Evolutionary conservation across 2,329 filamentous ascomycete species (phyloP).

Genomic region (Cucurbitaria berberidis): DNA sequence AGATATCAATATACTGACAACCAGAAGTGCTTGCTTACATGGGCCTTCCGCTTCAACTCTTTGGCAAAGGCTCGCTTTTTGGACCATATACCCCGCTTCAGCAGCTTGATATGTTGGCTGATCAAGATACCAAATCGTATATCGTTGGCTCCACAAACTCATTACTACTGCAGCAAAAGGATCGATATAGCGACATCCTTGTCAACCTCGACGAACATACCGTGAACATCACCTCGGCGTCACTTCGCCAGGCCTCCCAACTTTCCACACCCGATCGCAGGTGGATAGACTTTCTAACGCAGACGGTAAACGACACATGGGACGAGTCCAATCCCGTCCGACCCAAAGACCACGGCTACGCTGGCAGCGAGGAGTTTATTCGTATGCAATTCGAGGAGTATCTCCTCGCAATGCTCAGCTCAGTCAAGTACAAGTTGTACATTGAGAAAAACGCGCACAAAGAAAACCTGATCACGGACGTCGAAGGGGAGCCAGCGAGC

Average conservation of each 20-base stretch:
- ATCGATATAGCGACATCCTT: conserved; percentile 93
- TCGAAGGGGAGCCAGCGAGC: conserved; percentile 79
- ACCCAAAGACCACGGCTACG: conserved; percentile 94
- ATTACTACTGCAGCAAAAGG: conserved; percentile 88
- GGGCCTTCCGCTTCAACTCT: conserved; percentile 92
- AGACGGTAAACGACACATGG: conserved; percentile 95
- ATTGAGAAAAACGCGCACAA: conserved; percentile 55
- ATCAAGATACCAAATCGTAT: conserved; percentile 94
- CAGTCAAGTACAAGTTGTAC: conserved; percentile 80
- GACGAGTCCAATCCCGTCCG: conserved; percentile 85
- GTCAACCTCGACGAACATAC: conserved; percentile 93
- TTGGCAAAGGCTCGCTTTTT: conserved; percentile 94
- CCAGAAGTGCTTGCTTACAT: conserved; percentile 80
- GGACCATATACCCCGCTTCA: conserved; percentile 96
- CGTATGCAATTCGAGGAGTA: conserved; percentile 97
- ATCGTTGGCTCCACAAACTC: conserved; percentile 98
- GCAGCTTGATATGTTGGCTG: conserved; percentile 90
- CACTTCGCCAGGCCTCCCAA: conserved; percentile 74
- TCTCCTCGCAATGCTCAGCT: conserved; percentile 83
- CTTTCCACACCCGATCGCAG: conserved; percentile 87
- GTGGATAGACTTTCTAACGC: conserved; percentile 96
- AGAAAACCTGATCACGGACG: conserved; percentile 65
- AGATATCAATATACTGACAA: conserved; percentile 26
- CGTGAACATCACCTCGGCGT: conserved; percentile 81
- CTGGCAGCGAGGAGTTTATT: conserved; percentile 96